Evolutionary conservation across 495 filamentous ascomycete species (phyloP).

Genomic region (Aspergillus sclerotioniger): DNA sequence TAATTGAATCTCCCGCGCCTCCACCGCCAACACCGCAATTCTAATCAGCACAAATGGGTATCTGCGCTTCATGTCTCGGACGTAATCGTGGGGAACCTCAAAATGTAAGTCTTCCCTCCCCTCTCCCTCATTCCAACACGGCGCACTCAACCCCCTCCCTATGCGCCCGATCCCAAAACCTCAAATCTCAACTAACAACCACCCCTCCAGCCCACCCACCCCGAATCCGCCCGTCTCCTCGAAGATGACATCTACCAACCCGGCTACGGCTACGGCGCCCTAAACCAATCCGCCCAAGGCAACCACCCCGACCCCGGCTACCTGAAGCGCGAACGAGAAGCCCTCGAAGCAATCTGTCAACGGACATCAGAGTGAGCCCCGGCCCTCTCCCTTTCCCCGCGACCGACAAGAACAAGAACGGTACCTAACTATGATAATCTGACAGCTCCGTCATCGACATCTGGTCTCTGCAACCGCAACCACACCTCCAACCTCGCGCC

Average conservation of each 20-base stretch:
- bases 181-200: constrained; percentile 16
- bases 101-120: constrained; percentile 40
- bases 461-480: constrained; percentile 50
- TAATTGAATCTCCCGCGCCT: constrained; percentile 30
- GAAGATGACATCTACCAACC: constrained; percentile 52
- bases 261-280: constrained; percentile 47
- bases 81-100: constrained; percentile 40
- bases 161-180: constrained; percentile 16
- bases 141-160: constrained; percentile 5
- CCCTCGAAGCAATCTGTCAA: constrained; percentile 53
- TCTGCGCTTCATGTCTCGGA: constrained; percentile 53
- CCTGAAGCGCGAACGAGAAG: constrained; percentile 50
- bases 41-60: constrained; percentile 41
- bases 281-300: constrained; percentile 36
- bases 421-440: constrained; percentile 1
- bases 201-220: constrained; percentile 18
- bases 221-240: constrained; percentile 51
- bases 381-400: neutral
- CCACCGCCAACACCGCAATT: constrained; percentile 16
- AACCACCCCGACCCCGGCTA: constrained; percentile 50
- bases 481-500: constrained; percentile 46
- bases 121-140: neutral
- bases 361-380: constrained; percentile 49
- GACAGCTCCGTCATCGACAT: constrained; percentile 49
- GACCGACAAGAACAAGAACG: neutral